Conservation (phyloP, 768 basidiomycete genomes). For the Pulveroboletus sp. region DNA sequence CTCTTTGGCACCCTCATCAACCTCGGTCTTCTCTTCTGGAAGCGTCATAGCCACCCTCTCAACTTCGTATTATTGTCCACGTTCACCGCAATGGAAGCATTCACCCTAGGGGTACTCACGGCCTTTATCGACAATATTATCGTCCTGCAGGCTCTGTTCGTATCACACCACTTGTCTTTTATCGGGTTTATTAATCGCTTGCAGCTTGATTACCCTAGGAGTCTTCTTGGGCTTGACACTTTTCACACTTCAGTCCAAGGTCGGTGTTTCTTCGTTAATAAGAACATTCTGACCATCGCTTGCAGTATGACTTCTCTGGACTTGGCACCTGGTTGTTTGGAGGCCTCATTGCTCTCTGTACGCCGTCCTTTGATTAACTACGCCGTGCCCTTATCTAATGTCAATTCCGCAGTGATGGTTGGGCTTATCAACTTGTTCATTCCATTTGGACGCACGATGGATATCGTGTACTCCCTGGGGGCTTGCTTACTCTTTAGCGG, state of each 20-base stretch:
- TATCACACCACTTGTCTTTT: constrained; percentile 4
- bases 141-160: constrained; percentile 85
- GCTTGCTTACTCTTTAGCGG: constrained; percentile 86
- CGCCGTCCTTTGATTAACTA: constrained; percentile 19
- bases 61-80: constrained; percentile 83
- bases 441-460: constrained; percentile 79
- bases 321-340: constrained; percentile 91
- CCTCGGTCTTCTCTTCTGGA: constrained; percentile 84
- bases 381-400: constrained; percentile 1
- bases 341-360: constrained; percentile 75
- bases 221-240: constrained; percentile 92
- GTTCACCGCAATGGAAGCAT: constrained; percentile 90
- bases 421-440: constrained; percentile 83
- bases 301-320: constrained; percentile 89
- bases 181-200: constrained; percentile 8
- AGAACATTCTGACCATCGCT: background rate
- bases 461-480: constrained; percentile 75
- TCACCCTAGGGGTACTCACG: constrained; percentile 83
- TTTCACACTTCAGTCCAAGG: constrained; percentile 94
- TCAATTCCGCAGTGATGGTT: constrained; percentile 56
- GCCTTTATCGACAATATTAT: constrained; percentile 71
- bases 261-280: constrained; percentile 26
- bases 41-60: constrained; percentile 85
- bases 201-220: constrained; percentile 81
- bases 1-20: constrained; percentile 78